phyloP scores from a whole-genome alignment of 805 yeast genomes.

The Ascoidea asiatica region DNA sequence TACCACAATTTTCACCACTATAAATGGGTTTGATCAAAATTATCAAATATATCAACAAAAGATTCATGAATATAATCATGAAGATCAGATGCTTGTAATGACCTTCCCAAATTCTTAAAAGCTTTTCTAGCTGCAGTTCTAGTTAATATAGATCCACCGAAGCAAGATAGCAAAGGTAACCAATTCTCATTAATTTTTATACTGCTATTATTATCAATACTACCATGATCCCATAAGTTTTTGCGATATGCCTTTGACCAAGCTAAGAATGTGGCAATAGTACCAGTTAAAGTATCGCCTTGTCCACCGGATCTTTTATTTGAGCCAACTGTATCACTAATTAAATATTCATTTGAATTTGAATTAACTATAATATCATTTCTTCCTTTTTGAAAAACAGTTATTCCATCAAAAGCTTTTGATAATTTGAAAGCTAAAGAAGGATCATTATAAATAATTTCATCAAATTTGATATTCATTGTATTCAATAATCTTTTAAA shows the following conservation, averaged over 20 bases:
- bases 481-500: slow-evolving; percentile 54
- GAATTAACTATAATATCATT: slow-evolving; percentile 57
- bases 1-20: too few species aligned
- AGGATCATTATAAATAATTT: background rate
- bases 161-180: slow-evolving; percentile 41
- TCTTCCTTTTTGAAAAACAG: slow-evolving; percentile 63
- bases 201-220: slow-evolving; percentile 12
- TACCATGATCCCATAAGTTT: slow-evolving; percentile 40
- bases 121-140: slow-evolving; percentile 56
- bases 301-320: slow-evolving; percentile 87
- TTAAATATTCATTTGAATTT: slow-evolving; percentile 27
- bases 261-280: slow-evolving; percentile 67
- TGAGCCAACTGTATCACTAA: slow-evolving; percentile 45
- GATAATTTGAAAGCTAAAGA: slow-evolving; percentile 28
- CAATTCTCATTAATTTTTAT: slow-evolving; percentile 12
- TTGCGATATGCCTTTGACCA: slow-evolving; percentile 59
- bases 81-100: slow-evolving; percentile 78
- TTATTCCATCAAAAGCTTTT: slow-evolving; percentile 35
- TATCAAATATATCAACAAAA: slow-evolving; percentile 32
- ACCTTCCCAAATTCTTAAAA: slow-evolving; percentile 48
- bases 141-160: slow-evolving; percentile 58
- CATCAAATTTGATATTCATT: slow-evolving; percentile 21
- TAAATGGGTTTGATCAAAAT: too few species aligned
- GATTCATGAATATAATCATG: slow-evolving; percentile 56
- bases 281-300: slow-evolving; percentile 86